Conservation (phyloP, 2,329 filamentous ascomycete genomes). For the Alternaria hordeiaustralica region DNA sequence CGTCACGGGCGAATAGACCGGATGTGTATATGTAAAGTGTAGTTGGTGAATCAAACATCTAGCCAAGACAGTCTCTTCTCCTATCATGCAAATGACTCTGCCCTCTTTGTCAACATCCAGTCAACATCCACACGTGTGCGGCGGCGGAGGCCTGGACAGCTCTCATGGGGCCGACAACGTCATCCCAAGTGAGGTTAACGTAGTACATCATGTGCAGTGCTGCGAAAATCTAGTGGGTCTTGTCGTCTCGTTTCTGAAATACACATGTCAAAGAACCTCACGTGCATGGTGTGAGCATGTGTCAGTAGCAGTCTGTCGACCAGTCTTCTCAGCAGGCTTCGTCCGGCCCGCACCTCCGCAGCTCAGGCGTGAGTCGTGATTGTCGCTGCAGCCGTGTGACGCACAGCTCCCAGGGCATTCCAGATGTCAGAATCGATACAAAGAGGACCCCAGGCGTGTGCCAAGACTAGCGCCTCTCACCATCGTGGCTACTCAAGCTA, state of each 20-base stretch:
- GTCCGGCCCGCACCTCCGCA: background rate
- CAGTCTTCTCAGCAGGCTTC: background rate
- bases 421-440: conserved; percentile 5
- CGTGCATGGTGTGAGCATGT: conserved; percentile 6
- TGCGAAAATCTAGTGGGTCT: background rate
- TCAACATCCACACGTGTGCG: background rate
- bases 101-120: background rate
- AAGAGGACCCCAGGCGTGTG: conserved; percentile 17
- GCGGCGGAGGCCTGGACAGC: background rate
- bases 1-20: conserved; percentile 20
- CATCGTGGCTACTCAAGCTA: conserved; percentile 19
- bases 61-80: conserved; percentile 21
- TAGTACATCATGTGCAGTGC: background rate
- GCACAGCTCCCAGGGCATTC: background rate
- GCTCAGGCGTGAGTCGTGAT: background rate
- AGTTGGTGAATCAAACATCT: conserved; percentile 44
- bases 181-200: background rate
- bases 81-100: background rate
- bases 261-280: background rate
- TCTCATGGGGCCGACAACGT: background rate
- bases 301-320: background rate
- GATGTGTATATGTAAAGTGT: conserved; percentile 49
- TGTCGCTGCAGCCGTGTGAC: conserved; percentile 7
- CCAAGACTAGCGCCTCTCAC: conserved; percentile 29
- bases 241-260: background rate